Evolutionary conservation across 345 rosid species (phyloP), one percentile per base, ranked within the genome.

Genomic region (Hibiscus trionum): DNA sequence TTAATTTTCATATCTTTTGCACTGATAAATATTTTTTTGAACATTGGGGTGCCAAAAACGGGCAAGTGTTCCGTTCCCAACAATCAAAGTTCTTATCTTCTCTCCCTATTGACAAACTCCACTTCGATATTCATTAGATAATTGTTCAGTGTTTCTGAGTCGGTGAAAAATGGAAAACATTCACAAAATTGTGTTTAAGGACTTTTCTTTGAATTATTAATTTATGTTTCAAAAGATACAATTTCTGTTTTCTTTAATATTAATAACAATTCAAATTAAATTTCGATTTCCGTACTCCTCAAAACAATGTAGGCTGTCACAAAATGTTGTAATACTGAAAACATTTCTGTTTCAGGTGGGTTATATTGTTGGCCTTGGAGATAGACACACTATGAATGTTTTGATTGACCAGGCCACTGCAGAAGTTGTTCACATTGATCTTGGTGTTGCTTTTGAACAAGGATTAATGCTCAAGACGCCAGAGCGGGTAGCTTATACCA

Each of bases 391-490:
- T 55, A 87, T 86, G 96, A 94, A 94, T 82, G 88, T 94, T 71
- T 80, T 91, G 80, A 90, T 94, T 57, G 98, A 94, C 81, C 96
- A 94, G 82, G 90, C 89, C 63, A 88, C 96, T n/a, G 98, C 98
- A 76, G 97, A 90, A 89, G 98, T 94, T 82, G 90, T 94, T 76
- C 98, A 94, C 82, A 92, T 94, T 68, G 98, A 94, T 87, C 97
- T 94, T 76, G 97, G 98, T 75, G 98, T 94, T 77, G 98, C 98
- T 39, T 94, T 94, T 78, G 98, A 94, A 74, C 98, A 94, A 82
- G 98, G 98, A 73, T 79, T 94, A 82, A 91, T 89, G 97, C 96
- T 94, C 66, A 91, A 94, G 85, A 91, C 97, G 24, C 98, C 98
- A 46, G 97, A 94, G 84, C 79, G 93, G 90, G 98, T 90, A 73